Evolutionary conservation across 2,329 filamentous ascomycete species (phyloP), one percentile per base, ranked within the genome.

Genomic region (Onygena corvina): DNA sequence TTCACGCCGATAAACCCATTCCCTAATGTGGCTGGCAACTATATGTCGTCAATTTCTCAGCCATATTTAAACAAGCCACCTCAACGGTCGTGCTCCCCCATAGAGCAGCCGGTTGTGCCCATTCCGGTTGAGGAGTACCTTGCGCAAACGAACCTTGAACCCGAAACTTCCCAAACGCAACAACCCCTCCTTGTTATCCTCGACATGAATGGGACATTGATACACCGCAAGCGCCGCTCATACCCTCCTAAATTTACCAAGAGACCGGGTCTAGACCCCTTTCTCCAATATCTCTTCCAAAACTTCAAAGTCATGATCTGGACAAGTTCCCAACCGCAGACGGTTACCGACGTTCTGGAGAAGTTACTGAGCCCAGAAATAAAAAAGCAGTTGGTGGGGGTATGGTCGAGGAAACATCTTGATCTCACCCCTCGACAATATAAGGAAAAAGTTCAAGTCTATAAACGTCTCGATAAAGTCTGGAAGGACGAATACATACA

Each of bases 131-230:
- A 65, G 0, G 60, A 65, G 42, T 93, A 93, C 65, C 68, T 86
- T n/a, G 48, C 60, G 2, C 72, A 74, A 47, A 72, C 83, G 1
- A 61, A 67, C 3, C 56, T 67, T 11, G 58, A 67, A 0, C 72
- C 78, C 0, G 58, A 62, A 23, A 55, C 56, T 12, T 65, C 76
- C 2, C 33, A 64, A 0, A 46, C 64, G 1, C 76, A 81, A 1
- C 77, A 78, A 34, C 76, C 76, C 12, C 75, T 94, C 29, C 79
- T 98, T 18, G 73, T 98, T 46, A 77, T 96, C 42, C 77, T 96
- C 53, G 92, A 98, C 67, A 77, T 98, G 31, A 98, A 96, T 64
- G 92, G 92, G 54, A 95, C 90, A 0, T 74, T 98, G 8, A 76
- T 96, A 52, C 75, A 77, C 67, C 83, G 92, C 3, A 81, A 80